A percentile compares a stretch with the other conserved stretches of the same genome.
Conservation (phyloP, 1,284 basidiomycete species). For the Termitomyces sp. region DNA sequence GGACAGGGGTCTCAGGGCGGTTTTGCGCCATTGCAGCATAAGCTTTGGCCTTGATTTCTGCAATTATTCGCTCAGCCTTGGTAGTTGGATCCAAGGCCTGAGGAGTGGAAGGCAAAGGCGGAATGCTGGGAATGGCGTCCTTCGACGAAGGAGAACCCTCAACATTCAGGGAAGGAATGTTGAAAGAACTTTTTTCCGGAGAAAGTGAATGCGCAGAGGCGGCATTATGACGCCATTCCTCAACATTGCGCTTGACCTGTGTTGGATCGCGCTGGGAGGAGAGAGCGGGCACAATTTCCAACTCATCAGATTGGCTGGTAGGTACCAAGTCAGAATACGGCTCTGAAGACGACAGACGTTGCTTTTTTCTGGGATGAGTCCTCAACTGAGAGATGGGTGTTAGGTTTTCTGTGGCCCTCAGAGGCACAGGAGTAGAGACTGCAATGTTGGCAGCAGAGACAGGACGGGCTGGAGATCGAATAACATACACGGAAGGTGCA, state of each 20-base stretch:
- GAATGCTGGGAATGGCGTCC: slow-evolving; percentile 1
- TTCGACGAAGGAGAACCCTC: slow-evolving; percentile 8
- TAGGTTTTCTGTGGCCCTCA: slow-evolving; percentile 25
- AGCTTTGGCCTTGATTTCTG: slow-evolving; percentile 55
- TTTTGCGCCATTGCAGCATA: slow-evolving; percentile 38
- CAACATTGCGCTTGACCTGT: slow-evolving; percentile 35
- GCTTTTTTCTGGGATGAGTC: slow-evolving; percentile 29
- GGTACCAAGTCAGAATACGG: slow-evolving; percentile 40
- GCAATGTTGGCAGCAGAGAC: slow-evolving; percentile 1
- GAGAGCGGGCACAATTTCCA: slow-evolving; percentile 36
- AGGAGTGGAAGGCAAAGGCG: slow-evolving; percentile 21
- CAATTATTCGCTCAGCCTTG: slow-evolving; percentile 57
- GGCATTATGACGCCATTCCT: slow-evolving; percentile 37
- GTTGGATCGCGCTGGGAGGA: slow-evolving; percentile 21
- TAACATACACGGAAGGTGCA: slow-evolving; percentile 24
- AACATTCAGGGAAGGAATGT: neutral
- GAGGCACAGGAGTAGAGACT: slow-evolving; percentile 12
- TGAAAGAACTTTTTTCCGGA: slow-evolving; percentile 8
- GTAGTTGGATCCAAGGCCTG: slow-evolving; percentile 38
- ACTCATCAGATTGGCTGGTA: slow-evolving; percentile 69
- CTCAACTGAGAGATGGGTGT: slow-evolving; percentile 13
- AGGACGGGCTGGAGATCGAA: slow-evolving; percentile 16
- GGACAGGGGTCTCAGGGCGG: slow-evolving; percentile 33
- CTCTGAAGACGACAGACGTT: slow-evolving; percentile 30
- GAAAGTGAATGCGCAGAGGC: slow-evolving; percentile 14